Conservation (phyloP, 1,284 basidiomycete species). For the Vanrija sp. region DNA sequence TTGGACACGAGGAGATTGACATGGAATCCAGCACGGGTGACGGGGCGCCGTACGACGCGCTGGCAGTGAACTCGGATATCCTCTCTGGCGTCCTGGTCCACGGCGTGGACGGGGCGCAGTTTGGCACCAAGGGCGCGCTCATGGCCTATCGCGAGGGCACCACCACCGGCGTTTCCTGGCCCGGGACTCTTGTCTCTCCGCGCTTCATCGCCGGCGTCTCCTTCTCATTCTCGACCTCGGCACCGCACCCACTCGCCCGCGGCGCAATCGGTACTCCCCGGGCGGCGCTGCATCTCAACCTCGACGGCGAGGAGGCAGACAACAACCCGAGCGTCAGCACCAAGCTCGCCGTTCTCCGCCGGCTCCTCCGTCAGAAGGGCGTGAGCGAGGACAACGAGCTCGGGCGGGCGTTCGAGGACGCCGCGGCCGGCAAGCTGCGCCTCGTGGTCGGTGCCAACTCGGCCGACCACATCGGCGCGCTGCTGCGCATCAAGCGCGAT, state of each 20-base stretch:
- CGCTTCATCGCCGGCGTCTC: slow-evolving; percentile 61
- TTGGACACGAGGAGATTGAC: slow-evolving; percentile 51
- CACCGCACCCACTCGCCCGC: slow-evolving; percentile 60
- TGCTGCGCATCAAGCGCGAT: slow-evolving; percentile 68
- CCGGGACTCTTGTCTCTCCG: slow-evolving; percentile 22
- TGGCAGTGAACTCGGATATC: slow-evolving; percentile 46
- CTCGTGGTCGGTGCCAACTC: slow-evolving; percentile 66
- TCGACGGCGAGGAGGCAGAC: slow-evolving; percentile 50
- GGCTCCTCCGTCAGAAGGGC: slow-evolving; percentile 53
- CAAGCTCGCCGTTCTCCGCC: slow-evolving; percentile 65
- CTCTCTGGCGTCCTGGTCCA: slow-evolving; percentile 57
- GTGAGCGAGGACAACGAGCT: slow-evolving; percentile 43
- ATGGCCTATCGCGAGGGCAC: slow-evolving; percentile 55
- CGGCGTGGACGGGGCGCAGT: slow-evolving; percentile 70
- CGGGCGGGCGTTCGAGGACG: slow-evolving; percentile 58
- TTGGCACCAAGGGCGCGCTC: slow-evolving; percentile 64
- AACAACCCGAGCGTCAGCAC: slow-evolving; percentile 59
- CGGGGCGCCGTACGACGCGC: slow-evolving; percentile 46
- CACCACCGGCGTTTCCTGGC: slow-evolving; percentile 57
- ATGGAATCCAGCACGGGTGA: slow-evolving; percentile 64
- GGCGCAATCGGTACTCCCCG: slow-evolving; percentile 65
- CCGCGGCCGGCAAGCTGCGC: slow-evolving; percentile 59
- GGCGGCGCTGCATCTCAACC: slow-evolving; percentile 65
- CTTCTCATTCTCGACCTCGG: slow-evolving; percentile 61
- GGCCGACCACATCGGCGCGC: slow-evolving; percentile 68